Conservation (phyloP, 1,139 yeast genomes). For the Kodamaea fungicola region DNA sequence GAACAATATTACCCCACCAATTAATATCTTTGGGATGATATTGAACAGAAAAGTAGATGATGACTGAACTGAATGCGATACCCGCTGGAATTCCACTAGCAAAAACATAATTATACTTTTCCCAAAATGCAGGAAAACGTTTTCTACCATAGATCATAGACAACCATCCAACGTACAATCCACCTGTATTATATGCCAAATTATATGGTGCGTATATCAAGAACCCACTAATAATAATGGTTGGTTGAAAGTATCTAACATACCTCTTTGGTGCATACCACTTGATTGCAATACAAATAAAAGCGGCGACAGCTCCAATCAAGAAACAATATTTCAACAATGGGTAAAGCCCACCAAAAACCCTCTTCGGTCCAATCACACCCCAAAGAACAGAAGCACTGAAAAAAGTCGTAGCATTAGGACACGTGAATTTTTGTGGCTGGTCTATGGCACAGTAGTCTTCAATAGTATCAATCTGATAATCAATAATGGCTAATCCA, state of each 20-base stretch:
- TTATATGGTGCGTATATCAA: constrained; percentile 15
- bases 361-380: constrained; percentile 55
- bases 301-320: constrained; percentile 38
- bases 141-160: constrained; percentile 17
- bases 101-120: constrained; percentile 19
- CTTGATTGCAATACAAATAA: constrained; percentile 25
- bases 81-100: constrained; percentile 18
- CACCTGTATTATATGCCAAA: constrained; percentile 15
- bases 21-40: constrained; percentile 13
- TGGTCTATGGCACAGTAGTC: constrained; percentile 47
- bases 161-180: constrained; percentile 12
- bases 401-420: constrained; percentile 44
- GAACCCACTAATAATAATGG: constrained; percentile 16
- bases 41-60: constrained; percentile 19
- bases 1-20: constrained; percentile 20
- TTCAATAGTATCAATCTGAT: constrained; percentile 45
- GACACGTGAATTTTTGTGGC: constrained; percentile 45
- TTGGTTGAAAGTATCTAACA: constrained; percentile 17
- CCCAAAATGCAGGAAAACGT: constrained; percentile 16
- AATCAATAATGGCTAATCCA: constrained; percentile 50
- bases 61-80: constrained; percentile 16
- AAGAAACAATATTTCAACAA: constrained; percentile 49
- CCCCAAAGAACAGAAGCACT: constrained; percentile 66
- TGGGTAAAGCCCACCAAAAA: constrained; percentile 48
- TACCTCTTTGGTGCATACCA: constrained; percentile 14